Percentiles rank a stretch among this genome's conserved stretches.
These are phyloP conservation scores for Amanita jacksonii DNA, from an alignment of 768 basidiomycete genomes.

Conservation along the genomic window DNA sequence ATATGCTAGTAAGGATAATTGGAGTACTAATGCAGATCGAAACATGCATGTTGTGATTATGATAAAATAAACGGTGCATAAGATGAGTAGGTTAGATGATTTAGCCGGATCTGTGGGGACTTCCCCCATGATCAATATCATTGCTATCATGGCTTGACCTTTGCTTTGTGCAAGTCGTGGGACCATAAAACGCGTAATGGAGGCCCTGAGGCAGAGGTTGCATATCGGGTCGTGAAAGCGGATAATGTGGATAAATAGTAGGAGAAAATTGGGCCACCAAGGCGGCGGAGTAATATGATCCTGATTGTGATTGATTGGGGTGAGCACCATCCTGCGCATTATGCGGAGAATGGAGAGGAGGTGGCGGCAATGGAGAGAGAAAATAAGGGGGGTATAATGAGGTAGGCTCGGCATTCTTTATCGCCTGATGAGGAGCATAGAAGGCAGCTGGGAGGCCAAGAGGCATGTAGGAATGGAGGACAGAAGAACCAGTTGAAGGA, in stretches of 20 bases:
- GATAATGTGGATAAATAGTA: slow-evolving; percentile 37
- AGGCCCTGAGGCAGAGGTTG: not conserved
- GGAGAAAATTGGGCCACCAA: slow-evolving; percentile 36
- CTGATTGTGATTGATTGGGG: slow-evolving; percentile 26
- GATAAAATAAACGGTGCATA: not conserved
- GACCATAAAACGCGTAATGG: slow-evolving; percentile 2
- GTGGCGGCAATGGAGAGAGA: slow-evolving; percentile 32
- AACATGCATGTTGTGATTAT: not conserved
- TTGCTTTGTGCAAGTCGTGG: not conserved
- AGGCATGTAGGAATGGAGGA: slow-evolving; percentile 42
- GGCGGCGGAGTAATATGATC: slow-evolving; percentile 35
- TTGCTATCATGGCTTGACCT: not conserved
- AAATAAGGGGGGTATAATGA: slow-evolving; percentile 46
- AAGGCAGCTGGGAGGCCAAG: slow-evolving; percentile 45
- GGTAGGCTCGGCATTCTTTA: slow-evolving; percentile 43
- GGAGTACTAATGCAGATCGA: slow-evolving; percentile 3
- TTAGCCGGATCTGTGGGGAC: slow-evolving; percentile 1
- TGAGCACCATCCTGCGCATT: slow-evolving; percentile 31
- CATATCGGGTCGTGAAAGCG: not conserved
- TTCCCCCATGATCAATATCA: slow-evolving; percentile 1
- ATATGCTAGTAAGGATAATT: not conserved
- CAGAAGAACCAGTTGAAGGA: slow-evolving; percentile 35
- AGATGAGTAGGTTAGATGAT: not conserved
- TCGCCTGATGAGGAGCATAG: slow-evolving; percentile 42
- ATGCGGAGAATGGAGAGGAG: slow-evolving; percentile 26